Evolutionary conservation across 257 asterid genomes (phyloP), one percentile per base, ranked within the genome.

Genomic region (Coffea canephora): DNA sequence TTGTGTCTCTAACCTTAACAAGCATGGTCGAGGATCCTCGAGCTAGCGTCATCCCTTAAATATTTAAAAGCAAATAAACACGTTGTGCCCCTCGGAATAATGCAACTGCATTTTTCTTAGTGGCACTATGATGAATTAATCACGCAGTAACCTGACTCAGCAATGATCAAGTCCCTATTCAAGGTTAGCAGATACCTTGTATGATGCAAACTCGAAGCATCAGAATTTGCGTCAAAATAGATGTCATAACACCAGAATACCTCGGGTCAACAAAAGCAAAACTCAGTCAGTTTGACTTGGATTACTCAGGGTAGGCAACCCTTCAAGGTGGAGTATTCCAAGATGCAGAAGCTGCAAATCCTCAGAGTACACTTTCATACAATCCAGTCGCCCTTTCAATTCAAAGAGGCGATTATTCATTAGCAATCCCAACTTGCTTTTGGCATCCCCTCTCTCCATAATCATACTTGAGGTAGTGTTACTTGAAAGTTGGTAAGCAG

Each of bases 311-410:
- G 80, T 66, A 5, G 82, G 84, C 81, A 31, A 25, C 68, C 76
- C 83, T 73, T 85, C 78, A 65, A 89, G 73, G 78, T 87, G 89
- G 87, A 85, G 14, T 70, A 89, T 72, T 54, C 82, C 73, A 48
- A 78, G 71, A 69, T 78, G 78, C 81, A 89, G 81, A 74, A n/a
- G 9, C 80, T 86, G 79, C 27, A 88, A 81, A 81, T 90, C 91
- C 49, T 74, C 80, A 50, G 79, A 50, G 65, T 46, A 21, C 62
- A 84, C 1, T 73, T 8, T 75, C 83, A 85, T 78, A 46, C 27
- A 1, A 43, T 0, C 4, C 27, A 75, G 4, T 27, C 79, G 82
- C 52, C 7, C 16, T 73, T 36, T 84, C 14, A 84, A 74, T 52
- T 85, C 71, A 41, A 59, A 8, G 31, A 82, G 57, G 31, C 16